Percentiles rank a stretch among this genome's conserved stretches.
phyloP scores from a whole-genome alignment of 495 filamentous ascomycete genomes.

The Penicillium goetzii region DNA sequence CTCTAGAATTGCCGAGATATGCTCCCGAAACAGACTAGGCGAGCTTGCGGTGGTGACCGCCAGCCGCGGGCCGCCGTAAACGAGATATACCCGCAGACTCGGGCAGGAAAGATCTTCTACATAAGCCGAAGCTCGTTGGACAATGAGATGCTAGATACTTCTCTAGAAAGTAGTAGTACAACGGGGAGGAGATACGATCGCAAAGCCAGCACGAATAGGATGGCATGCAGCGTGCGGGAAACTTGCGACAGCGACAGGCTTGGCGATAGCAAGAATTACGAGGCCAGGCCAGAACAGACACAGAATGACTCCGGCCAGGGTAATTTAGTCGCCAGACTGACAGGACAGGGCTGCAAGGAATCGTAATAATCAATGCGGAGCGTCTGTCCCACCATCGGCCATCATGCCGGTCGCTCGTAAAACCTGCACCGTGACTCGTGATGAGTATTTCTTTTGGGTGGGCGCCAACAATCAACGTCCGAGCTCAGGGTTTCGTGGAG shows the following conservation, averaged over 20 bases:
- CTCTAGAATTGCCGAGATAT: conserved; percentile 20
- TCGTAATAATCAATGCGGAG: neutral
- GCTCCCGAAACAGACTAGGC: conserved; percentile 15
- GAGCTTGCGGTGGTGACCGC: neutral
- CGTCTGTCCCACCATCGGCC: conserved; percentile 2
- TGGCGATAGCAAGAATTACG: too few species aligned
- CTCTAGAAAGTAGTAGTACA: neutral
- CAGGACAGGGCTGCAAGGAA: neutral
- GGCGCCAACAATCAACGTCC: neutral
- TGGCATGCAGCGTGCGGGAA: neutral
- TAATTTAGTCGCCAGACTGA: too few species aligned
- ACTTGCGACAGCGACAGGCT: too few species aligned
- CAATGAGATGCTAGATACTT: neutral
- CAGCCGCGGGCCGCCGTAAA: neutral
- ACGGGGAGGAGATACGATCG: neutral
- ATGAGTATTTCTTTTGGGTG: neutral
- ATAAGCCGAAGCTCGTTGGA: neutral
- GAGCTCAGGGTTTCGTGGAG: conserved; percentile 5
- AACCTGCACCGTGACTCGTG: conserved; percentile 5
- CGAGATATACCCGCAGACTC: neutral
- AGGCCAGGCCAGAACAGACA: too few species aligned
- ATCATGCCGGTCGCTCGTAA: conserved; percentile 20
- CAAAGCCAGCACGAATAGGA: neutral
- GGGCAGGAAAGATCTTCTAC: neutral
- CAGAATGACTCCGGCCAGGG: too few species aligned